Evolutionary conservation across 2,329 filamentous ascomycete genomes (phyloP), one percentile per base, ranked within the genome.

Genomic region (Colletotrichum melonis): DNA sequence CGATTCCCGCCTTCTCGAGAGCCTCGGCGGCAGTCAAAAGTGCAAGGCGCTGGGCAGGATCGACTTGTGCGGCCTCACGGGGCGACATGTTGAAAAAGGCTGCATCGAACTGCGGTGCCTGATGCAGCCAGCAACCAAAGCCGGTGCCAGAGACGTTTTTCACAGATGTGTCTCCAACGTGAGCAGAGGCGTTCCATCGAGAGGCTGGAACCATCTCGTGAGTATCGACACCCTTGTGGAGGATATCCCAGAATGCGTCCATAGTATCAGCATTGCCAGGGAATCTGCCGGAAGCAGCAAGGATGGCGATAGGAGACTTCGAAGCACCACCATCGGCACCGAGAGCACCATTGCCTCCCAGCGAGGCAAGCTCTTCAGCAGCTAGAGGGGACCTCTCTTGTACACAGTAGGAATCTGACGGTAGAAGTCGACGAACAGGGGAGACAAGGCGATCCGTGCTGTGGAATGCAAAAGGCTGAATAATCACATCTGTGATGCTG

Each of bases 1-100:
- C 90, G 75, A 92, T 90, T 0, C 93, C 94, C 26, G 91, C 91
- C 87, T 92, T 92, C 79, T 97, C 94, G 55, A 97, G 85, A 0
- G 94, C 94, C 77, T 96, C 94, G 75, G 95, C 96, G 0, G 93
- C 92, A 1, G 93, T 94, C 12, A 92, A 88, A 0, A 96, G 84
- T 2, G 92, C 91, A 16, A 95, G 84, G 69, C 94, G 88, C 78
- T 94, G 93, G 82, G 92, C 92, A 0, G 94, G 94, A 79, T 96
- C 94, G 0, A 90, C 93, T 76, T 94, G 91, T 22, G 22, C 87
- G 57, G 88, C 91, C 80, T 93, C 92, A 74, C 90, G 88, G 4
- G 91, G 91, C 56, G 91, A 93, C 86, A 94, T 93, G 78, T 92
- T 92, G 85, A 94, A 94, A 83, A 94, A 93, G 0, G 88, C 85